Evolutionary conservation across 495 filamentous ascomycete species (phyloP).

Genomic region (Aspergillus conjunctus): DNA sequence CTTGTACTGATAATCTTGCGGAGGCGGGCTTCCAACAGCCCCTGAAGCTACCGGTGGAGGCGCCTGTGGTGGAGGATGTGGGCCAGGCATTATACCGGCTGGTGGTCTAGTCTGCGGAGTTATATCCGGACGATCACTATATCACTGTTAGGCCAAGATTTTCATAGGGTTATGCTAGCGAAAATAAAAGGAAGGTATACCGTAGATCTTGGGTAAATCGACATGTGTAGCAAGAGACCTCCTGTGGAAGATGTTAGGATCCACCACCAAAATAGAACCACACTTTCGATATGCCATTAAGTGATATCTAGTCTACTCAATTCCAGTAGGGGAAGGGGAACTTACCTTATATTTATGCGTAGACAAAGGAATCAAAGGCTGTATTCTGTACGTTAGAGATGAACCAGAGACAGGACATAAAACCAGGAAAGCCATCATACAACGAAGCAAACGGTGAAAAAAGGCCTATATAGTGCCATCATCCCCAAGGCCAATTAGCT

Average conservation of each 20-base stretch:
- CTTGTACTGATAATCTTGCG: slow-evolving; percentile 30
- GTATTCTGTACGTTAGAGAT: slow-evolving; percentile 10
- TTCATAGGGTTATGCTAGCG: not conserved
- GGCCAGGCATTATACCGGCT: slow-evolving; percentile 30
- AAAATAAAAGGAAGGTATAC: slow-evolving; percentile 28
- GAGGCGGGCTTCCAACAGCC: slow-evolving; percentile 11
- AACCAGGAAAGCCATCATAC: slow-evolving; percentile 32
- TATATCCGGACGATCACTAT: slow-evolving; percentile 50
- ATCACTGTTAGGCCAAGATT: slow-evolving; percentile 7
- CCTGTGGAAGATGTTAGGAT: slow-evolving; percentile 35
- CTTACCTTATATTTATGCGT: slow-evolving; percentile 54
- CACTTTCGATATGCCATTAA: too few relatives aligned
- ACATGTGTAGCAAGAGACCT: slow-evolving; percentile 56
- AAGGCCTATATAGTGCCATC: slow-evolving; percentile 40
- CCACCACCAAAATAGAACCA: too few relatives aligned
- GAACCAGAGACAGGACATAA: not conserved
- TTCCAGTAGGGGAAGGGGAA: not conserved
- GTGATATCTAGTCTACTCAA: too few relatives aligned
- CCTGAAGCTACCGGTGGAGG: slow-evolving; percentile 21
- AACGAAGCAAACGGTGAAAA: slow-evolving; percentile 58
- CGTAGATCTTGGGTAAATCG: slow-evolving; percentile 55
- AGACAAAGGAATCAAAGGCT: slow-evolving; percentile 54
- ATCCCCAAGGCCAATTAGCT: slow-evolving; percentile 19
- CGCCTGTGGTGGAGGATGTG: slow-evolving; percentile 34
- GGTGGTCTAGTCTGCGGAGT: slow-evolving; percentile 47